phyloP scores from a whole-genome alignment of 768 basidiomycete genomes.

The Tephrocybe sp. region DNA sequence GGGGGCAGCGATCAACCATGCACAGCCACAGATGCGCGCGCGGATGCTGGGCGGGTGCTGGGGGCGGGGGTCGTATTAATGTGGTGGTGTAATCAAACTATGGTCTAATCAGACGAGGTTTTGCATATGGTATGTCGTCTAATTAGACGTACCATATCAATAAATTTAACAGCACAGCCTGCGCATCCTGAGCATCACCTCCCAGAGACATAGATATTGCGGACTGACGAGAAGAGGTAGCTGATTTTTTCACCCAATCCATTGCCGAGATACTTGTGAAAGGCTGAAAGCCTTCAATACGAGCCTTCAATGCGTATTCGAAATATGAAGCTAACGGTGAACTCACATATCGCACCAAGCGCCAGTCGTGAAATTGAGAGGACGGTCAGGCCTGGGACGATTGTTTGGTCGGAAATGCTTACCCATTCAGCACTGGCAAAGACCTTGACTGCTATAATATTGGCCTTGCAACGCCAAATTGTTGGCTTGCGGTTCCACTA shows the following conservation, averaged over 20 bases:
- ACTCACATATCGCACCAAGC: neutral
- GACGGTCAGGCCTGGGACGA: too few species aligned
- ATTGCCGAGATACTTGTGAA: slow-evolving; percentile 37
- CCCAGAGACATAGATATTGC: neutral
- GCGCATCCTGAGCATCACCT: neutral
- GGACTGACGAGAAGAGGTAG: slow-evolving; percentile 41
- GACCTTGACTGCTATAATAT: neutral
- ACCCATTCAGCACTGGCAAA: neutral
- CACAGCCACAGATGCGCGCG: too few species aligned
- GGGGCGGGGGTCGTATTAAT: too few species aligned
- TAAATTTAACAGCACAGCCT: too few species aligned
- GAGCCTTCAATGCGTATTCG: neutral
- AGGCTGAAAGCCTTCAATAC: too few species aligned
- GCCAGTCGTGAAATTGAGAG: neutral
- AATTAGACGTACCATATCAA: too few species aligned
- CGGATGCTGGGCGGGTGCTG: too few species aligned
- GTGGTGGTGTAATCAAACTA: too few species aligned
- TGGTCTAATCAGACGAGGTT: too few species aligned
- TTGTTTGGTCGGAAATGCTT: slow-evolving; percentile 15
- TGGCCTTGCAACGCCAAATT: neutral
- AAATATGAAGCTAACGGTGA: too few species aligned
- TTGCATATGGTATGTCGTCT: too few species aligned
- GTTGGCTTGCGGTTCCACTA: neutral
- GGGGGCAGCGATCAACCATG: too few species aligned
- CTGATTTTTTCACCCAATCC: slow-evolving; percentile 50